Base-by-base conservation (phyloP, 129 eudicot species). In the Chrysanthemum makinoi region DNA sequence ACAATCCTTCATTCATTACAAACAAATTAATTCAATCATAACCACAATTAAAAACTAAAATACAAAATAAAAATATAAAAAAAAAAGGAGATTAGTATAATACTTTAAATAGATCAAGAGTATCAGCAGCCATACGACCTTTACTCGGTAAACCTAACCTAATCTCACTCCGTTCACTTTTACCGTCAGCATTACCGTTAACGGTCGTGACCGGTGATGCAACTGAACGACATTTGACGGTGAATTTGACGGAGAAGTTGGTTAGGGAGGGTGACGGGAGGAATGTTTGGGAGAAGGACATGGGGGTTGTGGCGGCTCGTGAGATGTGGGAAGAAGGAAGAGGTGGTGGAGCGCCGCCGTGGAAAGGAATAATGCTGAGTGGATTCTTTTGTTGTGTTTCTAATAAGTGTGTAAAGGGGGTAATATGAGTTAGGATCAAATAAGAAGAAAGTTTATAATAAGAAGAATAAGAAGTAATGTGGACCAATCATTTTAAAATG, bases 141-240 rank as follows among this genome's bases (percentile, higher is more conserved):
- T 93, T 93, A 74, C 98, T 93, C 16, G 98, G 98, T 79, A 92
- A 83, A 7, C 98, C 98, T 13, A 92, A 75, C 17, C 98, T 95
- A 69, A 86, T 88, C 77, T 89, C 87, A 33, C 68, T 72, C 74
- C 98, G 75, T 24, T 83, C 80, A 4, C 13, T 26, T 46, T 33
- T 70, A 22, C 54, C 58, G 3, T 83, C 91, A 10, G 70, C 80
- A 72, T 74, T 79, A n/a, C 84, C 86, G 57, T 77, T 84, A 5
- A 88, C 83, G 13, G 80, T 83, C 18, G 85, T 65, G 47, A 51
- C 72, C 65, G 96, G 89, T 22, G 95, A 85, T 8, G 95, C 77
- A 10, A 81, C 35, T 6, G 88, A 68, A 73, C 86, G 76, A 30
- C 91, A 81, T 16, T 85, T 75, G 17, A 91, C 72, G 19, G 70